Evolutionary conservation across 164 flowering plant species (phyloP).

Genomic region (Akebia trifoliata): DNA sequence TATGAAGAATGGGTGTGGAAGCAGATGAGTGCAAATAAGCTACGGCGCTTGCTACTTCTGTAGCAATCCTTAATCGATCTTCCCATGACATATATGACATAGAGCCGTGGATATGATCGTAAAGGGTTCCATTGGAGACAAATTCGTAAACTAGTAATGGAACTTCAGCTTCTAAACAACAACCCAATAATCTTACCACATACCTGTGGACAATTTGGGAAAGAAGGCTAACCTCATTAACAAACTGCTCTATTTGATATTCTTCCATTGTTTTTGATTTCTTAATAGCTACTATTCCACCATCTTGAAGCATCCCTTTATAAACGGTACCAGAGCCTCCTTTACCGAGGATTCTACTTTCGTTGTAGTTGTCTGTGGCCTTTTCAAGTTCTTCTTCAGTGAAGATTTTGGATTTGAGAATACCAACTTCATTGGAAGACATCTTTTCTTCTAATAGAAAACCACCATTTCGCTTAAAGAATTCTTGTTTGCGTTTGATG

Average conservation of each 20-base stretch:
- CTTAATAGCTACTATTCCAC: constrained; percentile 18
- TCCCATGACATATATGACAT: constrained; percentile 14
- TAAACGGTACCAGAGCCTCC: constrained; percentile 19
- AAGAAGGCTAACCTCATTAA: constrained; percentile 20
- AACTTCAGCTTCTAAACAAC: constrained; percentile 23
- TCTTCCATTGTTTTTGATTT: constrained; percentile 17
- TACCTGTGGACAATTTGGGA: constrained; percentile 22
- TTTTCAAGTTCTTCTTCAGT: constrained; percentile 1
- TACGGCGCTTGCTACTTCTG: constrained; percentile 3
- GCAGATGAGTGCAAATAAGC: not conserved
- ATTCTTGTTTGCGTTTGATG: no score
- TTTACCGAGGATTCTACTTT: constrained; percentile 13
- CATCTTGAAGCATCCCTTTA: constrained; percentile 16
- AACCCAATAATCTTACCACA: constrained; percentile 19
- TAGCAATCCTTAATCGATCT: constrained; percentile 14
- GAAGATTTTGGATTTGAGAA: no score
- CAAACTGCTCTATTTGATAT: constrained; percentile 16
- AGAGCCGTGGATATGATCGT: constrained; percentile 14
- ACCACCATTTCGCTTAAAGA: no score
- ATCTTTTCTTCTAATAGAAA: no score
- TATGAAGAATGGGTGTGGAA: not conserved
- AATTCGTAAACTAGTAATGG: constrained; percentile 21
- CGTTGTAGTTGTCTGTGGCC: constrained; percentile 9
- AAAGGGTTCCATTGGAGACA: constrained; percentile 18
- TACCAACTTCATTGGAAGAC: no score